Evolutionary conservation across 2,329 filamentous ascomycete species (phyloP), one percentile per base, ranked within the genome.

Genomic region (Aureobasidium sp.): DNA sequence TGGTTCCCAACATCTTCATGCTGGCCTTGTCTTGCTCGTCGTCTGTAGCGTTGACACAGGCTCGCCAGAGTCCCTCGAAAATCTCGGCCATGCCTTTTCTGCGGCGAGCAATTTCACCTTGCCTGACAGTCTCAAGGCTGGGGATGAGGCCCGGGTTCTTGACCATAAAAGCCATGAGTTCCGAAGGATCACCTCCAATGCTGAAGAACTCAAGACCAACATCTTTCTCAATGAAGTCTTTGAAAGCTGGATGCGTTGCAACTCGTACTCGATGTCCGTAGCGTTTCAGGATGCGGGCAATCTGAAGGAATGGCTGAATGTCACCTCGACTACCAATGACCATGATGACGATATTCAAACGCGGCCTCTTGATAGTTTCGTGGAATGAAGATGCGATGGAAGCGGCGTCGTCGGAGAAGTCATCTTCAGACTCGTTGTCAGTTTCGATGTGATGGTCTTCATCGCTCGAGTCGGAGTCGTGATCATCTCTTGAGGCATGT

Each of bases 81-180:
- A 93, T 93, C 64, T 88, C 86, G 2, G 83, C 87, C 87, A 93
- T 92, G 52, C 84, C 82, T 5, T 82, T 80, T 42, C 90, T 78
- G 33, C 88, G 78, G 27, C 80, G 78, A 0, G 85, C 83, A 62
- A 93, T 86, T 66, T 93, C 89, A 3, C 89, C 89, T 1, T 85
- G 82, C 64, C 84, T 86, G 61, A 93, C 82, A 0, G 87, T 87
- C 64, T 89, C 84, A 27, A 92, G 76, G 1, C 82, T 87, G 0
- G 90, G 89, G 2, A 94, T 88, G 72, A 93, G 79, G 4, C 89
- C 88, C 0, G 80, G 88, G 68, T 93, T 91, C 75, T 91, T 91
- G 37, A 92, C 88, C 90, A 94, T 93, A 72, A 91, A 93, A 0
- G 88, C 86, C 90, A 93, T 93, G 1, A 94, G 77, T 72, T 92